These are phyloP conservation scores for Camellia lanceoleosa DNA, from an alignment of 148 eudicot species.

Conservation along the genomic window DNA sequence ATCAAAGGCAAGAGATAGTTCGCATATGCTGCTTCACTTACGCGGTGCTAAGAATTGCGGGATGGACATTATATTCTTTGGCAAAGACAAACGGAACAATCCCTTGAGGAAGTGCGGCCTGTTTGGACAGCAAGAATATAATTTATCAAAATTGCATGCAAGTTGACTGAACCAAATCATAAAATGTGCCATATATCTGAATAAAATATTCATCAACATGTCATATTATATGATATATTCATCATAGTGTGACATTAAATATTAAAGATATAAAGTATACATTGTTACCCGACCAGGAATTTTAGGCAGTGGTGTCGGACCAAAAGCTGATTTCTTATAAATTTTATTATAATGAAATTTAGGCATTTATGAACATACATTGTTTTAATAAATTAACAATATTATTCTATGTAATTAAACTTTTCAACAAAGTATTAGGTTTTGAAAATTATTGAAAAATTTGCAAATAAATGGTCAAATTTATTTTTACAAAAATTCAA, in stretches of 20 bases:
- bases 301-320: too few species aligned
- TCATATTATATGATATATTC: neutral
- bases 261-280: neutral
- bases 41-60: slow-evolving; percentile 83
- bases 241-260: neutral
- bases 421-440: too few species aligned
- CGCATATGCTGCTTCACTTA: slow-evolving; percentile 32
- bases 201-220: neutral
- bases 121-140: neutral
- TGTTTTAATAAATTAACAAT: too few species aligned
- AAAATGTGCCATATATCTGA: neutral
- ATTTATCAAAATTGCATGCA: neutral
- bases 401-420: too few species aligned
- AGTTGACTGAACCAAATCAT: neutral
- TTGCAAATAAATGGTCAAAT: too few species aligned
- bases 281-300: too few species aligned
- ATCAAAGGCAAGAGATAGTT: neutral
- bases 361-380: too few species aligned
- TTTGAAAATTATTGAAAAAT: too few species aligned
- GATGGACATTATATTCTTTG: slow-evolving; percentile 91
- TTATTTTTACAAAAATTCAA: too few species aligned
- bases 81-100: slow-evolving; percentile 94
- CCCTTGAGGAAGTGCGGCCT: slow-evolving; percentile 96
- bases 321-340: too few species aligned
- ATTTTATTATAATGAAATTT: too few species aligned